Conservation (phyloP, 2,329 filamentous ascomycete genomes). For the Fusarium guadeloupense region DNA sequence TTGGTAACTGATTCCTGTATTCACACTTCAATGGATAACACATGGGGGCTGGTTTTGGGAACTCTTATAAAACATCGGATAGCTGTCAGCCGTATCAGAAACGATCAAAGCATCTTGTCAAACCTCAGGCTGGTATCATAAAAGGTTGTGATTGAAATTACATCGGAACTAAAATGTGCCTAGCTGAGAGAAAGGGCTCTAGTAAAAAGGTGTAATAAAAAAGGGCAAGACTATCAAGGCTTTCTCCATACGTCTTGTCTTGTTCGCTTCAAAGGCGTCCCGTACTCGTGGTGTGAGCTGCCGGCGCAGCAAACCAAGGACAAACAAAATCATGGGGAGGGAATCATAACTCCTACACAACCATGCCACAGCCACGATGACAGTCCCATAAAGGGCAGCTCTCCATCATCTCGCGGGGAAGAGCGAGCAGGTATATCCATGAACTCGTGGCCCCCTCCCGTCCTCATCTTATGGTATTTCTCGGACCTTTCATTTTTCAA, state of each 20-base stretch:
- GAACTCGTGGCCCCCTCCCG: slow-evolving; percentile 36
- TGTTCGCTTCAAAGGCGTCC: slow-evolving; percentile 38
- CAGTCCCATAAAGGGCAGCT: slow-evolving; percentile 25
- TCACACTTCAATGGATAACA: slow-evolving; percentile 1
- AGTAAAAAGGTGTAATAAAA: slow-evolving; percentile 48
- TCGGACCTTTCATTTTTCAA: slow-evolving; percentile 48
- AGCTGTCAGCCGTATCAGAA: slow-evolving; percentile 5
- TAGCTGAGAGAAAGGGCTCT: slow-evolving; percentile 48
- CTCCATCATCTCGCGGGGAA: slow-evolving; percentile 23
- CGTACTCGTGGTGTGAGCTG: slow-evolving; percentile 37
- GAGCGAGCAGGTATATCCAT: slow-evolving; percentile 45
- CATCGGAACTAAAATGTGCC: slow-evolving; percentile 56
- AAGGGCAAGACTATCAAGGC: slow-evolving; percentile 51
- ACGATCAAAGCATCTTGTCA: slow-evolving; percentile 29
- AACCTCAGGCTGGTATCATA: slow-evolving; percentile 56
- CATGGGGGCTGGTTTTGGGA: slow-evolving; percentile 2
- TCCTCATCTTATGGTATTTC: slow-evolving; percentile 45
- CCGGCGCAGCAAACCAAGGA: slow-evolving; percentile 36
- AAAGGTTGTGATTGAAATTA: slow-evolving; percentile 54
- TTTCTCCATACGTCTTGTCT: slow-evolving; percentile 45
- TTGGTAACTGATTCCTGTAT: slow-evolving; percentile 16
- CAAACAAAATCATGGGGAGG: slow-evolving; percentile 37
- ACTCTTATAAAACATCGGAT: not conserved
- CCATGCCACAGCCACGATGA: slow-evolving; percentile 35
- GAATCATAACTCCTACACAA: slow-evolving; percentile 43